Evolutionary conservation across 495 filamentous ascomycete genomes (phyloP).

Genomic region (Aspergillus coremiiformis): DNA sequence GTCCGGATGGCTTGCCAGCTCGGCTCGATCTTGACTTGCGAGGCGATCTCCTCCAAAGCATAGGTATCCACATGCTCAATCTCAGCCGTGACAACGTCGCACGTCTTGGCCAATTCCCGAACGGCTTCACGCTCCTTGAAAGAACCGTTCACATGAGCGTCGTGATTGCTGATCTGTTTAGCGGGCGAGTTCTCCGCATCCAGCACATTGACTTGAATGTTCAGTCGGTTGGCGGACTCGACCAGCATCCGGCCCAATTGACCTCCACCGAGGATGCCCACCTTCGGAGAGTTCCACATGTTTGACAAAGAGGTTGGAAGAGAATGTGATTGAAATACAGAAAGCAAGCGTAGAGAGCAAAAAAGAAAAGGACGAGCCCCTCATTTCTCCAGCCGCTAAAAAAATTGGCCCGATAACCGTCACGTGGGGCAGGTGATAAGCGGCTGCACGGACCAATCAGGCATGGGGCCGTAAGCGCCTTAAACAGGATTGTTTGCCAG

Average conservation of each 20-base stretch:
- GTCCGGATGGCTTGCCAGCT: slow-evolving; percentile 81
- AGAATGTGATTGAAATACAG: background rate
- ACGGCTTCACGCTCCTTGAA: slow-evolving; percentile 76
- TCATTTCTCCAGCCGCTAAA: slow-evolving; percentile 21
- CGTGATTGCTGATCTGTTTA: slow-evolving; percentile 78
- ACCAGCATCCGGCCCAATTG: slow-evolving; percentile 95
- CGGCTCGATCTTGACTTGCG: slow-evolving; percentile 64
- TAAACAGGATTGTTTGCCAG: background rate
- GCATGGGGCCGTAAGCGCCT: background rate
- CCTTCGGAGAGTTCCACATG: slow-evolving; percentile 44
- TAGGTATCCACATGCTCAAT: slow-evolving; percentile 96
- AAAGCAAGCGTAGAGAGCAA: slow-evolving; percentile 4
- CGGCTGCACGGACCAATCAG: slow-evolving; percentile 8
- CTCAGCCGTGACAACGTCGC: slow-evolving; percentile 88
- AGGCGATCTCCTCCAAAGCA: slow-evolving; percentile 76
- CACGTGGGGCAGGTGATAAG: slow-evolving; percentile 18
- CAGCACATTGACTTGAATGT: slow-evolving; percentile 71
- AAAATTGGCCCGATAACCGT: slow-evolving; percentile 17
- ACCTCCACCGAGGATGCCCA: slow-evolving; percentile 69
- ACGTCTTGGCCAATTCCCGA: slow-evolving; percentile 63
- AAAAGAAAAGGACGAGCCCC: slow-evolving; percentile 15
- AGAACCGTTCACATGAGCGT: slow-evolving; percentile 71
- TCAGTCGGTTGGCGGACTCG: slow-evolving; percentile 79
- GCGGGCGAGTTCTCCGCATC: slow-evolving; percentile 76
- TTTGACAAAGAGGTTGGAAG: slow-evolving; percentile 3